Base-by-base conservation (phyloP, 2,329 filamentous ascomycete species). In the Botrytis squamosa region DNA sequence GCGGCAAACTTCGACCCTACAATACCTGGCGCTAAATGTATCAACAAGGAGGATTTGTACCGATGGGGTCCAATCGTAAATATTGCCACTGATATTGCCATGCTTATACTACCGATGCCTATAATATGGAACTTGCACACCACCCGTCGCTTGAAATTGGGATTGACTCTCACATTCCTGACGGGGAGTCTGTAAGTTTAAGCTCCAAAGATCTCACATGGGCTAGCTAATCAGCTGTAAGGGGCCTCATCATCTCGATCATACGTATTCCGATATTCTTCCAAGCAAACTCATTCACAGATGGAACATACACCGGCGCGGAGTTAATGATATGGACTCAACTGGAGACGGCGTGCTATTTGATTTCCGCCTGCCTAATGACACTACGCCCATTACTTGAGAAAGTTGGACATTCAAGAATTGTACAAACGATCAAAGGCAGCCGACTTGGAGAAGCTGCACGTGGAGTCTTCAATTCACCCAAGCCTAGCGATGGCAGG, bases 51-150 rank as follows among this genome's bases (percentile, higher is more conserved):
- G 49, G 25, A 52, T 22, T n/a, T 52, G 9, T 52, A 52, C 9
- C 20, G 49, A n/a, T 52, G 49, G 49, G 49, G 49, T 3, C 49
- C 49, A 52, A 22, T 52, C 20, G 49, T 52, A 52, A 52, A 52
- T n/a, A 52, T 64, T 20, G 22, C 36, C 60, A 64, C 60, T 25
- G 60, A 64, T n/a, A 33, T 64, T n/a, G 60, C 60, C 9, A 64
- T 64, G 40, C 40, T 64, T 22, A 42, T 64, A 38, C 29, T 64
- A 42, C 60, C 60, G 14, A 36, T 64, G 33, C 60, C 60, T 22
- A 29, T 42, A 29, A 64, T 64, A 64, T 64, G 60, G 60, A 64
- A 64, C 4, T 42, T 64, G 60, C 33, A 64, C 33, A 64, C 60
- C 33, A 64, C 25, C 20, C 29, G 4, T n/a, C 49, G 49, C 25